Percentiles rank a stretch among this genome's conserved stretches.
phyloP scores from a whole-genome alignment of 306 rosid genomes.

The Alnus glutinosa region DNA sequence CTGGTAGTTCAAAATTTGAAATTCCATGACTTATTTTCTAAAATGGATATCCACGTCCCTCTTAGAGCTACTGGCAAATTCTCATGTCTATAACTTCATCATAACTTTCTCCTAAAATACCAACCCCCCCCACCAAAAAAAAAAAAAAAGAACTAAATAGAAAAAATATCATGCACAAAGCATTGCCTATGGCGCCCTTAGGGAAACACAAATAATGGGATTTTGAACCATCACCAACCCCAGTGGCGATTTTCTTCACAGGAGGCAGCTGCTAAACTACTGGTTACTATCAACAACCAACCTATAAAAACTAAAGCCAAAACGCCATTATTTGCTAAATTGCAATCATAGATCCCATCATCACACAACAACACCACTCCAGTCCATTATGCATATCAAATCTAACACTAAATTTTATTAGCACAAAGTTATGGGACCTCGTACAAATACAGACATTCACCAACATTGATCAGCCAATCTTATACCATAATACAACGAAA shows the following conservation, averaged over 20 bases:
- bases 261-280: neutral
- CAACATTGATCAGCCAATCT: neutral
- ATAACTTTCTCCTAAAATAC: neutral
- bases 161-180: neutral
- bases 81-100: neutral
- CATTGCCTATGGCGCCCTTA: neutral
- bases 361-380: neutral
- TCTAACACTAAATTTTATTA: neutral
- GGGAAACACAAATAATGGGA: neutral
- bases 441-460: neutral
- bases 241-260: neutral
- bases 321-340: neutral
- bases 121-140: neutral
- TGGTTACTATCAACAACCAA: neutral
- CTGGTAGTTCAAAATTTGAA: neutral
- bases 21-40: neutral
- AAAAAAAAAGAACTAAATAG: too few relatives aligned
- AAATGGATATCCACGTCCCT: neutral
- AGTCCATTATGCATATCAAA: neutral
- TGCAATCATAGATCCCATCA: neutral
- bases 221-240: slow-evolving; percentile 3
- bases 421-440: neutral
- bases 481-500: neutral
- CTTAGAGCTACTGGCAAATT: neutral
- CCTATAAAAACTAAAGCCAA: neutral